A percentile compares a stretch with the other conserved stretches of the same genome.
Evolutionary conservation across 1,284 basidiomycete species (phyloP).

Genomic region (Pseudozyma hubeiensis): DNA sequence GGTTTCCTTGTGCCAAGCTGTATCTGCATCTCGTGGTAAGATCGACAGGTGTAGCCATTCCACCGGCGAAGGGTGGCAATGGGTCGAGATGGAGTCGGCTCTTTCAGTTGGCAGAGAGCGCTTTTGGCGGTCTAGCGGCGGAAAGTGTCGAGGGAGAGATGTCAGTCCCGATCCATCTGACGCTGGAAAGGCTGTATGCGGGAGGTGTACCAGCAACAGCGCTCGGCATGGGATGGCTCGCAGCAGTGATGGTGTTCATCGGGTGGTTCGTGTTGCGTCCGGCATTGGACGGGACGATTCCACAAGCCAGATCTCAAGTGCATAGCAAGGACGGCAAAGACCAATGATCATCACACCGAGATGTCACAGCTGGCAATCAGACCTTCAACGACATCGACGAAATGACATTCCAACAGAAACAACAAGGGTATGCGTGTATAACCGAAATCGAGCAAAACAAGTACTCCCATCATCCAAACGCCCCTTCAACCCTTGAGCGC

Average conservation of each 20-base stretch:
- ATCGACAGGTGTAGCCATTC: constrained; percentile 19
- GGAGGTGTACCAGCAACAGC: constrained; percentile 22
- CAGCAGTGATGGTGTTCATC: not conserved
- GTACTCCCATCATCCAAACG: not conserved
- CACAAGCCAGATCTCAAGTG: not conserved
- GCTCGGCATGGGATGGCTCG: constrained; percentile 3
- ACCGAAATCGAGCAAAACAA: not conserved
- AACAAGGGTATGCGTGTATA: constrained; percentile 12
- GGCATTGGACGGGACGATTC: constrained; percentile 6
- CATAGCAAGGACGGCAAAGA: constrained; percentile 8
- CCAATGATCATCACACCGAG: not conserved
- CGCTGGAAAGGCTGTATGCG: constrained; percentile 22
- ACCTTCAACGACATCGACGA: too few relatives aligned
- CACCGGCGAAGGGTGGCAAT: not conserved
- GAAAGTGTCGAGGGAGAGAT: not conserved
- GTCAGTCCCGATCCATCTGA: constrained; percentile 32
- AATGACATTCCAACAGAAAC: too few relatives aligned
- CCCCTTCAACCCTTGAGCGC: constrained; percentile 31
- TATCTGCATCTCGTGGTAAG: constrained; percentile 26
- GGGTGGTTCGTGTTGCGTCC: constrained; percentile 17
- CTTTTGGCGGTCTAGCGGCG: constrained; percentile 15
- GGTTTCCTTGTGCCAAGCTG: constrained; percentile 29
- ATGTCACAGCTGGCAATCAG: too few relatives aligned
- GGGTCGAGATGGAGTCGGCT: not conserved
- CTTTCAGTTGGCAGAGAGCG: constrained; percentile 8